Evolutionary conservation across 148 eudicot genomes (phyloP).

Genomic region (Vaccinium darrowii): DNA sequence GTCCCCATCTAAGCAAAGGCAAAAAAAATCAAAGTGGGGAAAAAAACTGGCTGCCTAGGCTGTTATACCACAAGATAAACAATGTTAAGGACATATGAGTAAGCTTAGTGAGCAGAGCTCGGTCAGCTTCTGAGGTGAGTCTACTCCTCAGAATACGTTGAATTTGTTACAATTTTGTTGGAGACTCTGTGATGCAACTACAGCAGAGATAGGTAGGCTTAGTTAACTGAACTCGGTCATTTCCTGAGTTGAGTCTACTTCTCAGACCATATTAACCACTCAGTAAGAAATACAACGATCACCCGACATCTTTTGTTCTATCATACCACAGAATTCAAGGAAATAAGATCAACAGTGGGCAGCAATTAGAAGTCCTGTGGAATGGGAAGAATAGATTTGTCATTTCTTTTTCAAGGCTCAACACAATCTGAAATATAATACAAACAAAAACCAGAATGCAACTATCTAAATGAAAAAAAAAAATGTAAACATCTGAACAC

Average conservation of each 20-base stretch:
- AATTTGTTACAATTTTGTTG: not conserved
- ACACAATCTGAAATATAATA: not conserved
- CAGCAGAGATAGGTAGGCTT: not conserved
- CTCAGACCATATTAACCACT: not conserved
- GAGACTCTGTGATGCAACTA: not conserved
- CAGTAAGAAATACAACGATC: not conserved
- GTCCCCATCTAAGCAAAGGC: not conserved
- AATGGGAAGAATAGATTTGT: not conserved
- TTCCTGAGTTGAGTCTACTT: not conserved
- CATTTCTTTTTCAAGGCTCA: not conserved
- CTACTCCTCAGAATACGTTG: not conserved
- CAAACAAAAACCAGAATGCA: not conserved
- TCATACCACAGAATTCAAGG: not conserved
- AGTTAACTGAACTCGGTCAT: slow-evolving; percentile 1
- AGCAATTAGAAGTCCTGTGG: not conserved
- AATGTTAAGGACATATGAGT: not conserved
- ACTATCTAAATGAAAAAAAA: not conserved
- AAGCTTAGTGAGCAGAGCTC: not conserved
- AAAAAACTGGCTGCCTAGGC: not conserved
- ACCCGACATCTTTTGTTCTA: not conserved
- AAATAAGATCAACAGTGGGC: not conserved
- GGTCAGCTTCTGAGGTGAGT: slow-evolving; percentile 4
- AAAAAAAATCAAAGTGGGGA: not conserved
- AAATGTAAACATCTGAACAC: not conserved
- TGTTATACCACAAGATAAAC: not conserved